These are phyloP conservation scores for Fraxinus anomala DNA, from an alignment of 257 asterid genomes.

Conservation along the genomic window DNA sequence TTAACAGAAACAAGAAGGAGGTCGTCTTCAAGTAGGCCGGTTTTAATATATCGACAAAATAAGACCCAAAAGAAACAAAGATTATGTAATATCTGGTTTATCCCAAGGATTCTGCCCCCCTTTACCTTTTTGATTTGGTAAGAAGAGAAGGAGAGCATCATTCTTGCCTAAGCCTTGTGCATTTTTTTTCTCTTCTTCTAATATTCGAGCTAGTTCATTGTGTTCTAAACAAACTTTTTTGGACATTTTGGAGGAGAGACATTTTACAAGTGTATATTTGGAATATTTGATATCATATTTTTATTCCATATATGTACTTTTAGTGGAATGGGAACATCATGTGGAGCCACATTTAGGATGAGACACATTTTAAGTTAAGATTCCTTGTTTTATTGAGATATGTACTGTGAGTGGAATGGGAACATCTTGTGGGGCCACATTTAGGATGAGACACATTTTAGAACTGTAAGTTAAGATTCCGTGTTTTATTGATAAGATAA, in stretches of 20 bases:
- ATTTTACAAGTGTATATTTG: conserved; percentile 5
- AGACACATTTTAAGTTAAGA: conserved; percentile 1
- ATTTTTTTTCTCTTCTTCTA: conserved; percentile 6
- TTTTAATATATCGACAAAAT: too few relatives aligned
- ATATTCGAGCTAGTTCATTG: conserved; percentile 9
- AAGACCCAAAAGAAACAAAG: too few relatives aligned
- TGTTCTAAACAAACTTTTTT: conserved; percentile 7
- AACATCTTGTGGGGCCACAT: conserved; percentile 13
- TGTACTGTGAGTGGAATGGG: neutral
- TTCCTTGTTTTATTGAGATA: neutral
- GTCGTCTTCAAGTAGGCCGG: too few relatives aligned
- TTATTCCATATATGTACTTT: neutral
- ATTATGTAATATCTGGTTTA: too few relatives aligned
- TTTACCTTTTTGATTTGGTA: neutral
- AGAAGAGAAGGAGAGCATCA: conserved; percentile 13
- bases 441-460: conserved; percentile 10
- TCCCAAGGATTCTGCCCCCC: neutral
- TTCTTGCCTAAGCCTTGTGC: conserved; percentile 4
- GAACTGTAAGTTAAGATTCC: neutral
- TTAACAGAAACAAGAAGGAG: too few relatives aligned
- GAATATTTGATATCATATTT: neutral
- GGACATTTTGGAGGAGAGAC: conserved; percentile 14
- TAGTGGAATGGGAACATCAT: conserved; percentile 1
- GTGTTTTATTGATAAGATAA: conserved; percentile 2
- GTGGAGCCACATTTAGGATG: conserved; percentile 6